Conservation (phyloP, 495 filamentous ascomycete species). For the Choiromyces venosus region DNA sequence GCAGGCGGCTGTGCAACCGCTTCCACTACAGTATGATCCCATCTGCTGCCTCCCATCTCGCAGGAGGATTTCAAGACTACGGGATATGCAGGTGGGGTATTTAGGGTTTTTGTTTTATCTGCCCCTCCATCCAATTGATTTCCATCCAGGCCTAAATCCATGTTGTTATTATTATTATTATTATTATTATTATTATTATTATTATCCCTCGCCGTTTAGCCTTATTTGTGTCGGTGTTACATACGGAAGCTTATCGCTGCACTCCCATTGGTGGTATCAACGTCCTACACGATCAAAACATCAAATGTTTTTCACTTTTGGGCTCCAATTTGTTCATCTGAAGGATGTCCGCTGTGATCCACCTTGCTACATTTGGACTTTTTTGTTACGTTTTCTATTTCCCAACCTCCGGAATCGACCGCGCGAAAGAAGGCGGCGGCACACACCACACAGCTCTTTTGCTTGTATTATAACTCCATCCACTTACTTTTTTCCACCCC, state of each 20-base stretch:
- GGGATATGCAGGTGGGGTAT: neutral
- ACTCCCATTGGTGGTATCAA: slow-evolving; percentile 24
- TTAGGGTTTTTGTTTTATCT: neutral
- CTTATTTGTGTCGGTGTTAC: slow-evolving; percentile 32
- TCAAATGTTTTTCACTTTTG: slow-evolving; percentile 29
- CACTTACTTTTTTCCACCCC: neutral
- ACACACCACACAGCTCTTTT: no score
- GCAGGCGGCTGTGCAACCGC: neutral
- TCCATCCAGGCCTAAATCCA: no score
- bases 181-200: no score
- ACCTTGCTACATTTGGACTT: neutral
- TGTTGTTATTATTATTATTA: no score
- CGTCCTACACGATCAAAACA: slow-evolving; percentile 34
- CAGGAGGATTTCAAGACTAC: neutral
- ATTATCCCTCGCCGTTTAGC: neutral
- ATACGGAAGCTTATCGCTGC: slow-evolving; percentile 25
- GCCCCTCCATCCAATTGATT: neutral
- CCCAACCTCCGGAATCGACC: neutral
- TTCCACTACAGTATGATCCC: neutral
- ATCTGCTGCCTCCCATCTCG: neutral
- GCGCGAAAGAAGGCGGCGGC: neutral
- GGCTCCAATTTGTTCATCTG: neutral
- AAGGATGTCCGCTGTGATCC: neutral
- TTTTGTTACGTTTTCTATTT: neutral
- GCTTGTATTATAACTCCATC: no score